Evolutionary conservation across 345 rosid species (phyloP).

Genomic region (Sisymbrium irio): DNA sequence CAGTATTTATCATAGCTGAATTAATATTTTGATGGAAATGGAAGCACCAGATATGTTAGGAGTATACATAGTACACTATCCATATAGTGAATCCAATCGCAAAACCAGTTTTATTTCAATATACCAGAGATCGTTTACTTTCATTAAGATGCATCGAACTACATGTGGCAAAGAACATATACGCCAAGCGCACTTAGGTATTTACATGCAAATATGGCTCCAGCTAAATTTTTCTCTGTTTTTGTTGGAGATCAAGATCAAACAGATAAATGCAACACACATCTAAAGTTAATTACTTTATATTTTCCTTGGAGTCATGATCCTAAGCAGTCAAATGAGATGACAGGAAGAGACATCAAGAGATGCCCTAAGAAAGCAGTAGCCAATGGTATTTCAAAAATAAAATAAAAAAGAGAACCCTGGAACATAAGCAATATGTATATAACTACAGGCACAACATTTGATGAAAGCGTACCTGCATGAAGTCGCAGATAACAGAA

Average conservation of each 20-base stretch:
- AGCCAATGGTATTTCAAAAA: background rate
- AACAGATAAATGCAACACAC: background rate
- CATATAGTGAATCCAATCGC: background rate
- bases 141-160: background rate
- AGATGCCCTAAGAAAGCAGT: constrained; percentile 22
- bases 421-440: constrained; percentile 16
- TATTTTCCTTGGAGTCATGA: background rate
- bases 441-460: constrained; percentile 27
- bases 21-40: background rate
- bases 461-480: constrained; percentile 77
- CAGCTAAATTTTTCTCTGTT: background rate
- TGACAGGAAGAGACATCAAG: background rate
- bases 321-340: constrained; percentile 17
- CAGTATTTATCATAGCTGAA: background rate
- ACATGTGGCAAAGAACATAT: constrained; percentile 8
- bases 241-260: background rate
- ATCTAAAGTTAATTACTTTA: background rate
- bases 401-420: background rate
- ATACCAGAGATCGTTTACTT: constrained; percentile 1
- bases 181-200: background rate
- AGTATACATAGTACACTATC: background rate
- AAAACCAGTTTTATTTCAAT: background rate
- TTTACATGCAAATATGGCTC: background rate
- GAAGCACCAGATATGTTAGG: background rate
- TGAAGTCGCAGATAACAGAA: constrained; percentile 91